A percentile compares a stretch with the other conserved stretches of the same genome.
phyloP scores from a whole-genome alignment of 257 asterid genomes.

The Solanum arcanum region DNA sequence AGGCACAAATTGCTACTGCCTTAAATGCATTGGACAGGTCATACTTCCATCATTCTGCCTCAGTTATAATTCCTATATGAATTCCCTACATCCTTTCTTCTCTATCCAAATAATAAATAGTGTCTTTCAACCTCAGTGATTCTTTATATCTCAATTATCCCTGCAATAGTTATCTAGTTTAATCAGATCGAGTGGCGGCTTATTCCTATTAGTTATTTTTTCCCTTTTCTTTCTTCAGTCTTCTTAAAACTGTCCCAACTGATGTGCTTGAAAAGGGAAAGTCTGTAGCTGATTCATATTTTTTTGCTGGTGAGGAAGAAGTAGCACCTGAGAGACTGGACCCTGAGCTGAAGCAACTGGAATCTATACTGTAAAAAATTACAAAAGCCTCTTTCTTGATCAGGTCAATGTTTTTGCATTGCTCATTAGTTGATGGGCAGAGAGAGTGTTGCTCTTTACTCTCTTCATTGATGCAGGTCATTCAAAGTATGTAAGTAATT shows the following conservation, averaged over 20 bases:
- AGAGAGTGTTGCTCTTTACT: not conserved
- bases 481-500: not conserved
- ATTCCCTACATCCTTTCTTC: not conserved
- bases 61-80: not conserved
- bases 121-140: not conserved
- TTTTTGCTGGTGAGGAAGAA: conserved; percentile 27
- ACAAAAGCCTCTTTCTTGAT: not conserved
- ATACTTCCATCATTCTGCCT: not conserved
- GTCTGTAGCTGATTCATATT: conserved; percentile 76
- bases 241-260: conserved; percentile 65
- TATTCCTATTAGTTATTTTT: not conserved
- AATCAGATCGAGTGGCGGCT: not conserved
- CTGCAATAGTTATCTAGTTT: not conserved
- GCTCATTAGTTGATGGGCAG: not conserved
- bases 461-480: not conserved
- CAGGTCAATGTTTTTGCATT: not conserved
- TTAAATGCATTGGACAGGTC: conserved; percentile 72
- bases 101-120: not conserved
- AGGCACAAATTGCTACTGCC: conserved; percentile 36
- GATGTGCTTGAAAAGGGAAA: conserved; percentile 77
- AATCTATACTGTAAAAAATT: conserved; percentile 39
- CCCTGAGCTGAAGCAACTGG: conserved; percentile 57
- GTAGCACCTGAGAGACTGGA: conserved; percentile 20
- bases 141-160: not conserved
- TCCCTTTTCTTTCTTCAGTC: conserved; percentile 27